Conservation (phyloP, 164 flowering plant species). For the Nelumbo lutea region DNA sequence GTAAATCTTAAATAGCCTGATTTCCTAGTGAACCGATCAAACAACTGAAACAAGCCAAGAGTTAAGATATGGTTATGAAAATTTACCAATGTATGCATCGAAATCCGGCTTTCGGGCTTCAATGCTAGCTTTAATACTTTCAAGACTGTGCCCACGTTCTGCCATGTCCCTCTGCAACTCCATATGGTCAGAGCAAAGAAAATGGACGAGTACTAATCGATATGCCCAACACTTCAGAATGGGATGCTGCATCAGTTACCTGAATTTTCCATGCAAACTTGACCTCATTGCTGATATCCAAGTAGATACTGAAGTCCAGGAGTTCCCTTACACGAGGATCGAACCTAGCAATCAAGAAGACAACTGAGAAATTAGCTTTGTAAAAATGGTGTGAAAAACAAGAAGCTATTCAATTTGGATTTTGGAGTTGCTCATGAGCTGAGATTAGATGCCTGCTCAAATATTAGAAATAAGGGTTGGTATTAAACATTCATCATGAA, state of each 20-base stretch:
- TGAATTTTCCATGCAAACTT: slow-evolving; percentile 99
- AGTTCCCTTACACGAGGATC: slow-evolving; percentile 86
- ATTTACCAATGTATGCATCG: slow-evolving; percentile 88
- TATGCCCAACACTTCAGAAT: neutral
- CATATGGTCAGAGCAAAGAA: slow-evolving; percentile 9
- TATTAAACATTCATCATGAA: too few relatives aligned
- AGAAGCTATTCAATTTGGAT: too few relatives aligned
- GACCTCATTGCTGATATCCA: slow-evolving; percentile 97
- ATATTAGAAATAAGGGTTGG: too few relatives aligned
- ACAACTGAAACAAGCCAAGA: too few relatives aligned
- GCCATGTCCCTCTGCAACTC: slow-evolving; percentile 92
- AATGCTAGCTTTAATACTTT: slow-evolving; percentile 95
- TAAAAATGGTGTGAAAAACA: neutral
- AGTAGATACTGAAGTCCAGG: slow-evolving; percentile 96
- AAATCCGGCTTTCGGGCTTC: slow-evolving; percentile 98
- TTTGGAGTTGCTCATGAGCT: neutral
- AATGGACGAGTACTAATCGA: neutral
- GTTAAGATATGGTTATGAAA: neutral
- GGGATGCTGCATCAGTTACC: slow-evolving; percentile 30
- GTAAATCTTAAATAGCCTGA: too few relatives aligned
- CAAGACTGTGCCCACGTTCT: slow-evolving; percentile 98
- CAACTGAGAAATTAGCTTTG: neutral
- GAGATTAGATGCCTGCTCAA: neutral
- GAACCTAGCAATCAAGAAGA: slow-evolving; percentile 39
- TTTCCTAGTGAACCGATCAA: too few relatives aligned